Evolutionary conservation across 1,284 basidiomycete species (phyloP), one percentile per base, ranked within the genome.

Genomic region (Mycosarcoma maydis): DNA sequence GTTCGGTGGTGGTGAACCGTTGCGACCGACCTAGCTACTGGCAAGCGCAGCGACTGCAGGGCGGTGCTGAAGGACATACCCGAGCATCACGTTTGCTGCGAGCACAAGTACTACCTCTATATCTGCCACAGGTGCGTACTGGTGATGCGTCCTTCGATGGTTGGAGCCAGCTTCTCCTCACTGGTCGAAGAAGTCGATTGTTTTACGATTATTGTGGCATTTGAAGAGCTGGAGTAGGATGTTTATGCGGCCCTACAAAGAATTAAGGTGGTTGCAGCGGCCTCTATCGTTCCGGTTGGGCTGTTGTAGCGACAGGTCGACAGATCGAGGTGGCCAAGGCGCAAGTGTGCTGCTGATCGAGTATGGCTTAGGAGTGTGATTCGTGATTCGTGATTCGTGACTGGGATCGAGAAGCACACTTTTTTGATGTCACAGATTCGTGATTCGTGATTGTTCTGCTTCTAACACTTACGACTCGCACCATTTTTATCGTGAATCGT

Each of bases 1-100:
- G 23, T 0, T 11, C 39, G 24, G 3, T 20, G 19, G 16, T 29
- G 30, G 14, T 49, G 60, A 29, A 22, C 11, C 11, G 39, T 20
- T 14, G 49, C 44, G 38, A 53, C 26, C 26, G 50, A 49, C 50
- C 54, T 57, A 37, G 61, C 50, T 45, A 50, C 54, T 49, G 54
- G 20, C 6, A 45, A 42, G 20, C 61, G 54, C 54, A 65, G 61
- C 61, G 54, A 51, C 41, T 57, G 61, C 36, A 65, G 40, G 41
- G 50, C 50, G 46, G 42, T 37, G 46, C 61, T 65, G 41, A 65
- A 45, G 54, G 50, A 57, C 61, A 65, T 65, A 50, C 61, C 61
- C 54, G 33, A 32, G 41, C 61, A 65, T 57, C 44, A 47, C 45
- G 36, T 29, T 37, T 50, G 41, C 32, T 20, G 46, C 32, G 46